Conservation (phyloP, 768 basidiomycete genomes). For the Hygrocybe punicea region DNA sequence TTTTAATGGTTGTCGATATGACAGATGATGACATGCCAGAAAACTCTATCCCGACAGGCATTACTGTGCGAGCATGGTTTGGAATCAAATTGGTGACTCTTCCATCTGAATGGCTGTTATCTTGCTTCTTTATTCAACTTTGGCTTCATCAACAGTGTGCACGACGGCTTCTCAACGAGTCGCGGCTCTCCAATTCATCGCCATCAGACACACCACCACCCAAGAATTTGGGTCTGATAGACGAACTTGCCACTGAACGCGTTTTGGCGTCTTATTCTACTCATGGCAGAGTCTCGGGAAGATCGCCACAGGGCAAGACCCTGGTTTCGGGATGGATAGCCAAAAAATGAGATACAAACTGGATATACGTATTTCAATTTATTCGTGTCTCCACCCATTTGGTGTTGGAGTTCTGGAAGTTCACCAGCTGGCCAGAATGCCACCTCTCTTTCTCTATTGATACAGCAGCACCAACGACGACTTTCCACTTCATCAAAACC, state of each 20-base stretch:
- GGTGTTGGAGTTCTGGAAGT: too few relatives aligned
- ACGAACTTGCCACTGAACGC: slow-evolving; percentile 70
- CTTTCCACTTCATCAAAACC: too few relatives aligned
- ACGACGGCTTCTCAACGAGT: slow-evolving; percentile 47
- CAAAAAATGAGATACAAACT: not conserved
- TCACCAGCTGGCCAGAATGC: too few relatives aligned
- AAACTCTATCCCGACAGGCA: slow-evolving; percentile 47
- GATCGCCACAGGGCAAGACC: slow-evolving; percentile 4
- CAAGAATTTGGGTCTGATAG: slow-evolving; percentile 54
- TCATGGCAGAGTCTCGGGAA: slow-evolving; percentile 4
- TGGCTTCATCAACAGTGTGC: slow-evolving; percentile 47
- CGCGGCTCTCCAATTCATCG: slow-evolving; percentile 41
- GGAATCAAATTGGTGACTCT: slow-evolving; percentile 75
- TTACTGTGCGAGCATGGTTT: slow-evolving; percentile 74
- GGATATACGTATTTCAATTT: not conserved
- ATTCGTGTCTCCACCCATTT: too few relatives aligned
- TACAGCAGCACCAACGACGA: too few relatives aligned
- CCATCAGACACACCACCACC: slow-evolving; percentile 58
- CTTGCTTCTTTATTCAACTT: not conserved
- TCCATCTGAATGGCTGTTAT: slow-evolving; percentile 5
- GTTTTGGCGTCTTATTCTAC: slow-evolving; percentile 55
- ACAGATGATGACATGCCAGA: slow-evolving; percentile 44
- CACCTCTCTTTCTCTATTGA: too few relatives aligned
- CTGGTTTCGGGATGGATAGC: slow-evolving; percentile 9
- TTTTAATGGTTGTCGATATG: slow-evolving; percentile 78